Evolutionary conservation across 495 filamentous ascomycete genomes (phyloP).

Genomic region (Penicillium lagena): DNA sequence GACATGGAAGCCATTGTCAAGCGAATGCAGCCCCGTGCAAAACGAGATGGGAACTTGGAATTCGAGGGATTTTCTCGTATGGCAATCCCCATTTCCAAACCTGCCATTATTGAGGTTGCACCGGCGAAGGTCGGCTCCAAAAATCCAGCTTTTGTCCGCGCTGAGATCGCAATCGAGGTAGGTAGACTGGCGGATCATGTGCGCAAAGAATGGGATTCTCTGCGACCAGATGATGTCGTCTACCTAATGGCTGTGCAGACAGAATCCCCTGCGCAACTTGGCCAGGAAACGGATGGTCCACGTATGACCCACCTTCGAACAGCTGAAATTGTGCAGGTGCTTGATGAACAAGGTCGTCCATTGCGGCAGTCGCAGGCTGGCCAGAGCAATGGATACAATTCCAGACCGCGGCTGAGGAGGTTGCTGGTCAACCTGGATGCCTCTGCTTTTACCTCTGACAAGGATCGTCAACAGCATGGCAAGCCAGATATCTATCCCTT

Average conservation of each 20-base stretch:
- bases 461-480: conserved; percentile 53
- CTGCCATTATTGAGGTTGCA: conserved; percentile 80
- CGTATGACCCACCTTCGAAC: conserved; percentile 67
- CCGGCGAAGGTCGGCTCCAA: conserved; percentile 80
- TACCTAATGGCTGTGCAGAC: conserved; percentile 69
- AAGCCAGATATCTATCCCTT: conserved; percentile 74
- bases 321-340: conserved; percentile 80
- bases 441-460: conserved; percentile 71
- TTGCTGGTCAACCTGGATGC: conserved; percentile 80
- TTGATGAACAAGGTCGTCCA: conserved; percentile 79
- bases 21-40: conserved; percentile 65
- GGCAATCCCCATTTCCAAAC: conserved; percentile 80
- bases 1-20: conserved; percentile 80
- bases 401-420: conserved; percentile 53
- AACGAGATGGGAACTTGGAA: conserved; percentile 53
- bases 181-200: conserved; percentile 67
- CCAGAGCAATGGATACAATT: conserved; percentile 45
- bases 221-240: conserved; percentile 83
- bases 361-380: conserved; percentile 53
- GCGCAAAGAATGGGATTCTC: conserved; percentile 82
- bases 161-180: conserved; percentile 85
- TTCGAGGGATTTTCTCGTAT: conserved; percentile 89
- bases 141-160: conserved; percentile 77
- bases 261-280: conserved; percentile 42
- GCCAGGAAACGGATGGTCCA: conserved; percentile 50